These are phyloP conservation scores for Apium graveolens DNA, from an alignment of 129 eudicot genomes.

Conservation along the genomic window DNA sequence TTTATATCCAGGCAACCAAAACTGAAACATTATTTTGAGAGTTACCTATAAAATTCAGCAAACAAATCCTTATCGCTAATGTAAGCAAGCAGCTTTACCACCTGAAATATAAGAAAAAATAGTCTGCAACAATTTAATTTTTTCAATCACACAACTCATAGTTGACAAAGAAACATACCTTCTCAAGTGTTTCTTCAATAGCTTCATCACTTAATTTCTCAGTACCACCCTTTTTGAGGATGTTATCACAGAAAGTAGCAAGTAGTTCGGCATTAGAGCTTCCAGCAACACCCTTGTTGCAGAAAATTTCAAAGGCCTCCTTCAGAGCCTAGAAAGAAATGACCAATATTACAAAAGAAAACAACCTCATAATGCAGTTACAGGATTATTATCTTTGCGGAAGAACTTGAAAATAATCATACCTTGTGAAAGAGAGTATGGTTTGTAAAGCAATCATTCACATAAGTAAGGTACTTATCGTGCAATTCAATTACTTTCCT, in stretches of 20 bases:
- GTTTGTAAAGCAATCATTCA: constrained; percentile 67
- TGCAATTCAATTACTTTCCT: constrained; percentile 90
- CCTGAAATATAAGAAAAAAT: constrained; percentile 13
- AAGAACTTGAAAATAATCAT: constrained; percentile 4
- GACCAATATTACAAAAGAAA: not conserved
- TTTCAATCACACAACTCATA: no score
- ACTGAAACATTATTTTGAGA: not conserved
- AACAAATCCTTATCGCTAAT: constrained; percentile 37
- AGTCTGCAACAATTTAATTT: not conserved
- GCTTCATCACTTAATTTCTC: constrained; percentile 46
- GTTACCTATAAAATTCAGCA: constrained; percentile 34
- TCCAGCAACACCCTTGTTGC: constrained; percentile 47
- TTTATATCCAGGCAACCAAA: not conserved
- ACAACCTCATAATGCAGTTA: not conserved
- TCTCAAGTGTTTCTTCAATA: constrained; percentile 42
- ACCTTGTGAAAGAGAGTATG: constrained; percentile 97
- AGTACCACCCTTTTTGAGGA: constrained; percentile 47
- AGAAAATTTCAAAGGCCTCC: constrained; percentile 44
- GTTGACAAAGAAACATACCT: constrained; percentile 15
- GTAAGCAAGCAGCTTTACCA: constrained; percentile 36
- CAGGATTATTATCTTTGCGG: not conserved
- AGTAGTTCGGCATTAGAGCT: constrained; percentile 42
- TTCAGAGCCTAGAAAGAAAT: constrained; percentile 53
- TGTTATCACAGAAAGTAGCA: constrained; percentile 43
- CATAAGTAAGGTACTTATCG: constrained; percentile 82